Percentiles rank a stretch among this genome's conserved stretches.
Conservation (phyloP, 768 basidiomycete species). For the Holtermannia corniformis region DNA sequence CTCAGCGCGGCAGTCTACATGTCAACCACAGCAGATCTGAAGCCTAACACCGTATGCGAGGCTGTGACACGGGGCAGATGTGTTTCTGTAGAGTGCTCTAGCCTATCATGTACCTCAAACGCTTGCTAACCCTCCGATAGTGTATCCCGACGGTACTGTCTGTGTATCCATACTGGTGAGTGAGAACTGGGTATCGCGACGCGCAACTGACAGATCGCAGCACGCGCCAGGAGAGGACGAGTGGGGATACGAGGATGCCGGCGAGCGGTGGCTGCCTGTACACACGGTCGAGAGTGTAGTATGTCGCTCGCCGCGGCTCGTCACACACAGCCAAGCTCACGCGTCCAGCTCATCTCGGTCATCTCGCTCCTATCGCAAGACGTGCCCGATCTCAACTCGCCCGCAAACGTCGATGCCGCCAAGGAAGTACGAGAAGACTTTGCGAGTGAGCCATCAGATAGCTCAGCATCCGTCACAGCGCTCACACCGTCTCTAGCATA, state of each 20-base stretch:
- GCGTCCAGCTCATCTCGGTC: slow-evolving; percentile 74
- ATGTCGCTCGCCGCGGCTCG: no score
- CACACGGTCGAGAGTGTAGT: slow-evolving; percentile 97
- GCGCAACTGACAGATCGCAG: slow-evolving; percentile 43
- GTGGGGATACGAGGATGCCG: slow-evolving; percentile 86
- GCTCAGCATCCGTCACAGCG: background rate
- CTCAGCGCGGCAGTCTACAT: no score
- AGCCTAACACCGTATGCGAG: no score
- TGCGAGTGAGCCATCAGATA: slow-evolving; percentile 20
- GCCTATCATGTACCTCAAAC: no score
- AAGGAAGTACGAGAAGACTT: slow-evolving; percentile 38
- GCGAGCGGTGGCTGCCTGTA: slow-evolving; percentile 95
- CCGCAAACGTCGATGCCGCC: slow-evolving; percentile 93
- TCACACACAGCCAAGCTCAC: background rate
- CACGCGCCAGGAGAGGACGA: slow-evolving; percentile 95
- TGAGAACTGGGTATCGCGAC: background rate
- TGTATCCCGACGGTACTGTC: slow-evolving; percentile 43
- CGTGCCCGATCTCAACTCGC: slow-evolving; percentile 80
- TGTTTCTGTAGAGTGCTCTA: no score
- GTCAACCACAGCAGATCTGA: no score
- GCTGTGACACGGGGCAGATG: no score
- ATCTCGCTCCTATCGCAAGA: slow-evolving; percentile 92
- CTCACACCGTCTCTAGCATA: slow-evolving; percentile 50
- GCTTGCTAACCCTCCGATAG: slow-evolving; percentile 15
- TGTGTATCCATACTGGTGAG: slow-evolving; percentile 46